These are phyloP conservation scores for Entomophthora muscae DNA, from an alignment of 371 early-diverging fungal genomes.

Conservation along the genomic window DNA sequence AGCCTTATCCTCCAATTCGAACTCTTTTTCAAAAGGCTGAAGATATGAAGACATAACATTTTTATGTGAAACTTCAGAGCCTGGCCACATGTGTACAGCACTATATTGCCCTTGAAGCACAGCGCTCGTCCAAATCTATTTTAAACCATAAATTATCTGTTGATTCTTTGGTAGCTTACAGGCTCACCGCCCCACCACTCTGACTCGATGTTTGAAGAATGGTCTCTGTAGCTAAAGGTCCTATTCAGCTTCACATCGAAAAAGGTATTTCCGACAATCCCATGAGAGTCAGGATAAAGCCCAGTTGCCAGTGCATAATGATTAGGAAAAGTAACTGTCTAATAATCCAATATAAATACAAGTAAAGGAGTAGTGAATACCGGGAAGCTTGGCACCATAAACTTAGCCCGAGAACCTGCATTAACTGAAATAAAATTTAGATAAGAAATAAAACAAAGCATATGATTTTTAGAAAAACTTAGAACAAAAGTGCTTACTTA, in stretches of 20 bases:
- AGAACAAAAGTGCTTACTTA: too few relatives aligned
- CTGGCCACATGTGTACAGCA: conserved; percentile 82
- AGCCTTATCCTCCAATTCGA: conserved; percentile 34
- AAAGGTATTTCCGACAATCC: conserved; percentile 82
- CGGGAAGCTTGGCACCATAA: conserved; percentile 58
- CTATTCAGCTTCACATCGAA: conserved; percentile 54
- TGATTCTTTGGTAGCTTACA: too few relatives aligned
- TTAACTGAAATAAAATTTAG: conserved; percentile 14
- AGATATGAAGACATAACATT: conserved; percentile 40
- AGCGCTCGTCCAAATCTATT: conserved; percentile 75
- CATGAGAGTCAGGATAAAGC: conserved; percentile 77
- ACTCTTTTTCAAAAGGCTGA: conserved; percentile 26
- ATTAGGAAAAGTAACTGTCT: conserved; percentile 80
- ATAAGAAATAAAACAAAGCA: conserved; percentile 3
- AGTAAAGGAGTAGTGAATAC: conserved; percentile 17
- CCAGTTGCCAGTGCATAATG: conserved; percentile 88
- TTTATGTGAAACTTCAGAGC: conserved; percentile 28
- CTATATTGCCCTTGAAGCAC: conserved; percentile 39
- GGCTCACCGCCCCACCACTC: conserved; percentile 88
- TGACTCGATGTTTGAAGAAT: conserved; percentile 14
- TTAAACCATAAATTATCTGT: background rate
- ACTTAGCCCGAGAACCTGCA: conserved; percentile 31
- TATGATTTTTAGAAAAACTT: background rate
- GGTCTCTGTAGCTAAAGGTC: conserved; percentile 50
- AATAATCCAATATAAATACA: background rate